A percentile compares a stretch with the other conserved stretches of the same genome.
Conservation (phyloP, 805 yeast genomes). For the Osmozyma mogii region DNA sequence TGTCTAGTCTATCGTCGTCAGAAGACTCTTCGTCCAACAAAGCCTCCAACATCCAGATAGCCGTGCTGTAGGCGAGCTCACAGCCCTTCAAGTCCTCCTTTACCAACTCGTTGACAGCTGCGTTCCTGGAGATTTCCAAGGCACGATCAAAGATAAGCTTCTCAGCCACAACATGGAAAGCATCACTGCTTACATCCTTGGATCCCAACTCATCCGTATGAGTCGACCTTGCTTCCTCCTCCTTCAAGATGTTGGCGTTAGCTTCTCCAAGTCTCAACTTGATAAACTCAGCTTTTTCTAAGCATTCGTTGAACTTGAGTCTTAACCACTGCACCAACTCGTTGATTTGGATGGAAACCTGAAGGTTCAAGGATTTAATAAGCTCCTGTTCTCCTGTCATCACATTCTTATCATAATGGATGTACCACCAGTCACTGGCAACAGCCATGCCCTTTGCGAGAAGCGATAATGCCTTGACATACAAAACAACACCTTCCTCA, state of each 20-base stretch:
- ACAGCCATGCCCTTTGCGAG: slow-evolving; percentile 79
- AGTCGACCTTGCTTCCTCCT: slow-evolving; percentile 1
- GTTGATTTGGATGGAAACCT: slow-evolving; percentile 38
- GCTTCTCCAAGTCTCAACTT: slow-evolving; percentile 50
- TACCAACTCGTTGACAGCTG: slow-evolving; percentile 80
- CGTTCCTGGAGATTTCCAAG: slow-evolving; percentile 82
- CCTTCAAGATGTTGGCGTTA: slow-evolving; percentile 23
- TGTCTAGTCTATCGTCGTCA: slow-evolving; percentile 46
- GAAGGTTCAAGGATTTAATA: slow-evolving; percentile 12
- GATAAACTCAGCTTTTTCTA: slow-evolving; percentile 81
- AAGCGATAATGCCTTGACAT: slow-evolving; percentile 74
- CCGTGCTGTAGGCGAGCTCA: slow-evolving; percentile 82
- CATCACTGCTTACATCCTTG: slow-evolving; percentile 6
- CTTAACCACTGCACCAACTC: slow-evolving; percentile 87
- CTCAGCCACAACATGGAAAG: slow-evolving; percentile 52
- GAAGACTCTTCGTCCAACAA: slow-evolving; percentile 46
- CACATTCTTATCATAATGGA: slow-evolving; percentile 16
- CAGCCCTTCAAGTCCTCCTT: slow-evolving; percentile 70
- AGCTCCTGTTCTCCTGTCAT: slow-evolving; percentile 6
- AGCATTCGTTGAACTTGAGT: slow-evolving; percentile 77
- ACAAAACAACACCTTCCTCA: slow-evolving; percentile 80
- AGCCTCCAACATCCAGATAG: slow-evolving; percentile 94
- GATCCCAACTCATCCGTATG: background rate
- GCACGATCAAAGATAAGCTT: slow-evolving; percentile 89
- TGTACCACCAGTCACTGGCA: slow-evolving; percentile 88